These are phyloP conservation scores for Pseudisothecium myosuroides DNA, from an alignment of 225 moss, liverwort and hornwort genomes.

Conservation along the genomic window DNA sequence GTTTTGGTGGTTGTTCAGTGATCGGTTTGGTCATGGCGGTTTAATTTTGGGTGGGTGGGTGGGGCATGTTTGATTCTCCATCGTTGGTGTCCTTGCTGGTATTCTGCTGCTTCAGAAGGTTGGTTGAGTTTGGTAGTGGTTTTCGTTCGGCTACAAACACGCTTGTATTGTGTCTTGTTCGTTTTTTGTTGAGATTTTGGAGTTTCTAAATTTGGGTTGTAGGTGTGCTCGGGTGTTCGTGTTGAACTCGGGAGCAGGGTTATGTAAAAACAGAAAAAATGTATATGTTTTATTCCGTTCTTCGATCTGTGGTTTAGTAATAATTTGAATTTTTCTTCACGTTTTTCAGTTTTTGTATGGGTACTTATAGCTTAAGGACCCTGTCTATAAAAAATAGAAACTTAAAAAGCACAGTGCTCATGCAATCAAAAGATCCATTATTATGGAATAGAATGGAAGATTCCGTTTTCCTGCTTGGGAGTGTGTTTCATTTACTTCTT, in stretches of 20 bases:
- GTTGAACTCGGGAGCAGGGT: background rate
- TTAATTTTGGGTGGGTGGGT: background rate
- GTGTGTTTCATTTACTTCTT: background rate
- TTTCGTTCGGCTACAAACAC: background rate
- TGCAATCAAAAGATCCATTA: background rate
- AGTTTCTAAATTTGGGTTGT: background rate
- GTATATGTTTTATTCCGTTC: background rate
- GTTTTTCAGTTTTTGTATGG: background rate
- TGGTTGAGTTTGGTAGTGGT: background rate
- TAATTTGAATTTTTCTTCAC: background rate
- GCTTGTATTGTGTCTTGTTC: background rate
- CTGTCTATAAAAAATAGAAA: too few relatives aligned
- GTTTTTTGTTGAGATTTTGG: background rate
- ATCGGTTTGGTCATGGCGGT: background rate
- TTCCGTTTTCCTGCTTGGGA: background rate
- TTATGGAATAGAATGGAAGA: background rate
- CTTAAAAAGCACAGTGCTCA: background rate
- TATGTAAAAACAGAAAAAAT: too few relatives aligned
- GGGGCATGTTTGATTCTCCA: background rate
- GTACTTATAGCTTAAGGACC: too few relatives aligned
- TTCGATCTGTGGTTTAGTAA: background rate
- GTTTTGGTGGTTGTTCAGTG: background rate
- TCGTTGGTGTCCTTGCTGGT: background rate
- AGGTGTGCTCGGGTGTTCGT: background rate
- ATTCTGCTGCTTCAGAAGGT: background rate